These are phyloP conservation scores for Coemansia sp. DNA, from an alignment of 192 early-diverging fungal genomes.

Conservation along the genomic window DNA sequence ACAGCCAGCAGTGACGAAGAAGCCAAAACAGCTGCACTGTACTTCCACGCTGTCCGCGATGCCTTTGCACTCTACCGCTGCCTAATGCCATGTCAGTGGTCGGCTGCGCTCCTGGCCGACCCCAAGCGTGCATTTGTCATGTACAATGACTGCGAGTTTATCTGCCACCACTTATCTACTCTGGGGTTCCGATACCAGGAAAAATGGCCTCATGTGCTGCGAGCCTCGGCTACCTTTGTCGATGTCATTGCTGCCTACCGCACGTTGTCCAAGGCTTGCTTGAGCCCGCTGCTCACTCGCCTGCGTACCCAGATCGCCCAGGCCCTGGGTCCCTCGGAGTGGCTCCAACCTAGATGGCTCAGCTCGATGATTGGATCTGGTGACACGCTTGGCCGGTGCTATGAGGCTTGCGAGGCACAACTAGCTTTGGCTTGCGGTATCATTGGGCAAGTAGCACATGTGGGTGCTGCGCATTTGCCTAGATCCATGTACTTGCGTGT, in stretches of 20 bases:
- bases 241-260: slow-evolving; percentile 43
- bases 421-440: slow-evolving; percentile 28
- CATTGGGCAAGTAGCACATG: slow-evolving; percentile 18
- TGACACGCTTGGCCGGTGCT: not conserved
- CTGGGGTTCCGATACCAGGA: slow-evolving; percentile 33
- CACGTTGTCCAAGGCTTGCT: slow-evolving; percentile 17
- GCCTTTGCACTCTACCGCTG: slow-evolving; percentile 41
- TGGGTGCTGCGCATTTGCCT: slow-evolving; percentile 20
- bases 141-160: slow-evolving; percentile 50
- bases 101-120: slow-evolving; percentile 14
- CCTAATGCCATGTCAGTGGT: slow-evolving; percentile 27
- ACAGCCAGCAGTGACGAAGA: slow-evolving; percentile 9
- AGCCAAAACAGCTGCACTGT: slow-evolving; percentile 14
- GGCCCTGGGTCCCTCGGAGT: slow-evolving; percentile 20
- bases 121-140: slow-evolving; percentile 41
- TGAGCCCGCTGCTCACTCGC: slow-evolving; percentile 26
- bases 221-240: slow-evolving; percentile 34
- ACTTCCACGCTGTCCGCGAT: slow-evolving; percentile 48
- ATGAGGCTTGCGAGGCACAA: slow-evolving; percentile 16
- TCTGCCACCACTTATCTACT: slow-evolving; percentile 36
- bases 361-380: not conserved
- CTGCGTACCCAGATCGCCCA: slow-evolving; percentile 10
- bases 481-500: slow-evolving; percentile 18
- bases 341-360: slow-evolving; percentile 17
- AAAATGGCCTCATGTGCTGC: slow-evolving; percentile 27